These are phyloP conservation scores for Saccharomycopsis crataegensis DNA, from an alignment of 1,139 yeast species.

Conservation along the genomic window DNA sequence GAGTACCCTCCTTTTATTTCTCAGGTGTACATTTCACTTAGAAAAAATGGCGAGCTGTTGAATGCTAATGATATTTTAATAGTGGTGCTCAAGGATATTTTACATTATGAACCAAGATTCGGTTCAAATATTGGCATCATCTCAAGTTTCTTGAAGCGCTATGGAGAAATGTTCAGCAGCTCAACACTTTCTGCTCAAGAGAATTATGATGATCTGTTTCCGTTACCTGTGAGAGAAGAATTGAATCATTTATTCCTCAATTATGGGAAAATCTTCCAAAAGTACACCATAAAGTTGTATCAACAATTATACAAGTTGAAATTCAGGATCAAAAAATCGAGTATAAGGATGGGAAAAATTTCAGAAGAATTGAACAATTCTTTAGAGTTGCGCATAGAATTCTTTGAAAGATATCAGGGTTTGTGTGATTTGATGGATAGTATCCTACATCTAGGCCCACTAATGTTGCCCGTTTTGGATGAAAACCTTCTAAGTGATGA, in stretches of 20 bases:
- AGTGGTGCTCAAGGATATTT: constrained; percentile 45
- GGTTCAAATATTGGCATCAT: constrained; percentile 17
- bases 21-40: constrained; percentile 21
- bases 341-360: constrained; percentile 5
- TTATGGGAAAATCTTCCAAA: constrained; percentile 1
- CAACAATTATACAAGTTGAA: background rate
- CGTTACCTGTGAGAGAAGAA: background rate
- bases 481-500: constrained; percentile 23
- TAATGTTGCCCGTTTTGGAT: constrained; percentile 28
- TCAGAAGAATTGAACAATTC: background rate
- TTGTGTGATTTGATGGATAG: background rate
- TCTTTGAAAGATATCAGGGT: constrained; percentile 5
- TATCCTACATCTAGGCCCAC: background rate
- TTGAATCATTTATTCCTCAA: constrained; percentile 1
- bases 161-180: constrained; percentile 1
- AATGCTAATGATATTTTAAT: constrained; percentile 22
- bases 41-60: constrained; percentile 34
- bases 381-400: constrained; percentile 1
- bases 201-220: background rate
- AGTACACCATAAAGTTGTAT: constrained; percentile 1
- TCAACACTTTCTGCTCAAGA: constrained; percentile 11
- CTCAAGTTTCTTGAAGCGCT: constrained; percentile 3
- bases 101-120: constrained; percentile 35
- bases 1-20: constrained; percentile 36
- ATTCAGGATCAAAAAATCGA: background rate